Percentiles rank a stretch among this genome's conserved stretches.
Conservation (phyloP, 441 rosid species). For the Geranium incanum region DNA sequence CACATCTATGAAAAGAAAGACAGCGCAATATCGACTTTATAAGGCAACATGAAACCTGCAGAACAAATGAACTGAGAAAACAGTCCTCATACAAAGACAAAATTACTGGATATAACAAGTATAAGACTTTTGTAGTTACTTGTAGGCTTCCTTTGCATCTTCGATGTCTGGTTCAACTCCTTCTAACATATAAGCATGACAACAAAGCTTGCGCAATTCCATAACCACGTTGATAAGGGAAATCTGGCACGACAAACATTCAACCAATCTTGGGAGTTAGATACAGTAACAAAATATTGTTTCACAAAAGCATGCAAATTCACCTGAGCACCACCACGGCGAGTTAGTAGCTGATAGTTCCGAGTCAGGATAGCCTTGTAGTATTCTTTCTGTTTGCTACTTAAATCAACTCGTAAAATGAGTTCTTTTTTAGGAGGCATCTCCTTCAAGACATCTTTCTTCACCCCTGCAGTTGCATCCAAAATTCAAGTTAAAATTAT, state of each 20-base stretch:
- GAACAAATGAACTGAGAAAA: constrained; percentile 3
- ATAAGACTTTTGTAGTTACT: constrained; percentile 33
- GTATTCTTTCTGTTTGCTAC: constrained; percentile 89
- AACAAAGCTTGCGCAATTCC: constrained; percentile 98
- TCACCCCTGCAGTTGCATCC: constrained; percentile 60
- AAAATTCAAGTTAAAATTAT: constrained; percentile 7
- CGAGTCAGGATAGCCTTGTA: constrained; percentile 96
- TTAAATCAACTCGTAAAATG: constrained; percentile 86
- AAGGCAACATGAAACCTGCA: background rate
- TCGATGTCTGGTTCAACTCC: constrained; percentile 83
- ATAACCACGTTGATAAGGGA: constrained; percentile 91
- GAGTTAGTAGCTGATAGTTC: constrained; percentile 84
- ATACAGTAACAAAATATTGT: constrained; percentile 16
- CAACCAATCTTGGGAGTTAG: constrained; percentile 16
- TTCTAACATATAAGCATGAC: constrained; percentile 94
- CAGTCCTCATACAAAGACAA: background rate
- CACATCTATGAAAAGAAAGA: background rate
- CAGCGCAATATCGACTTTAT: background rate
- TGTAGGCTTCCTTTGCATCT: constrained; percentile 63
- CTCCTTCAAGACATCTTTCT: constrained; percentile 97
- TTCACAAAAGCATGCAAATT: constrained; percentile 19
- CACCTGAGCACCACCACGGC: constrained; percentile 95
- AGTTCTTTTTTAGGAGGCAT: constrained; percentile 99
- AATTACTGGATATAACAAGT: constrained; percentile 5
- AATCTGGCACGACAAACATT: constrained; percentile 44